These are phyloP conservation scores for Helotiales sp. DNA, from an alignment of 2,329 filamentous ascomycete genomes.

Conservation along the genomic window DNA sequence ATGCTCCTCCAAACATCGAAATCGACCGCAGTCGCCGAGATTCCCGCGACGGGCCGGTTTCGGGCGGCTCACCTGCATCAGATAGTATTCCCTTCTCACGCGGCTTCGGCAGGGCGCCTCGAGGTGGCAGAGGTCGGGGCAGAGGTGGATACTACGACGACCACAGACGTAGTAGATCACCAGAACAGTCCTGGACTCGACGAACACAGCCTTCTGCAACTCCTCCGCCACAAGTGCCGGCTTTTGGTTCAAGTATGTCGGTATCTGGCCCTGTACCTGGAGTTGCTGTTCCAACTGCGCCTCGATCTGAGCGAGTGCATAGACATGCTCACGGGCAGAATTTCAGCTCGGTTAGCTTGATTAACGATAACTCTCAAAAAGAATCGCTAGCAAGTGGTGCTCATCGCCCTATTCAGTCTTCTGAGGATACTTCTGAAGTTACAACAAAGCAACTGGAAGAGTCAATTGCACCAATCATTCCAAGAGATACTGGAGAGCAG, in stretches of 20 bases:
- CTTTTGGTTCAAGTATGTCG: slow-evolving; percentile 45
- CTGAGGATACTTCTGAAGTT: background rate
- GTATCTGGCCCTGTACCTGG: slow-evolving; percentile 25
- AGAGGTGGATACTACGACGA: slow-evolving; percentile 59
- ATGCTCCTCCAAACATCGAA: slow-evolving; percentile 63
- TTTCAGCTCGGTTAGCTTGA: background rate
- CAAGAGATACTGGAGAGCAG: background rate
- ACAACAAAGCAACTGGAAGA: background rate
- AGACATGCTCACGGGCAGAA: background rate
- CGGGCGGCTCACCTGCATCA: slow-evolving; percentile 69
- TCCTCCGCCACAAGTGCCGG: slow-evolving; percentile 53
- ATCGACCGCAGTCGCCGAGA: slow-evolving; percentile 65
- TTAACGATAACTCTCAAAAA: background rate
- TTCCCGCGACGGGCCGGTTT: slow-evolving; percentile 72
- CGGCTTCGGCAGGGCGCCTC: slow-evolving; percentile 51
- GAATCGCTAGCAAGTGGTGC: background rate
- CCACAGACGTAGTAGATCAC: slow-evolving; percentile 38
- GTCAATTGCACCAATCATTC: background rate
- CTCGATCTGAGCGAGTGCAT: slow-evolving; percentile 16
- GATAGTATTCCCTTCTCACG: slow-evolving; percentile 50
- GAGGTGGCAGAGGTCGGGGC: slow-evolving; percentile 48
- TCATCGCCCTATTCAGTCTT: background rate
- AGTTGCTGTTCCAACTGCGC: slow-evolving; percentile 31
- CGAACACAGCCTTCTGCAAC: slow-evolving; percentile 48
- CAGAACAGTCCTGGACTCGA: slow-evolving; percentile 33